Conservation (phyloP, 2,329 filamentous ascomycete genomes). For the Calonectria fujianensis region DNA sequence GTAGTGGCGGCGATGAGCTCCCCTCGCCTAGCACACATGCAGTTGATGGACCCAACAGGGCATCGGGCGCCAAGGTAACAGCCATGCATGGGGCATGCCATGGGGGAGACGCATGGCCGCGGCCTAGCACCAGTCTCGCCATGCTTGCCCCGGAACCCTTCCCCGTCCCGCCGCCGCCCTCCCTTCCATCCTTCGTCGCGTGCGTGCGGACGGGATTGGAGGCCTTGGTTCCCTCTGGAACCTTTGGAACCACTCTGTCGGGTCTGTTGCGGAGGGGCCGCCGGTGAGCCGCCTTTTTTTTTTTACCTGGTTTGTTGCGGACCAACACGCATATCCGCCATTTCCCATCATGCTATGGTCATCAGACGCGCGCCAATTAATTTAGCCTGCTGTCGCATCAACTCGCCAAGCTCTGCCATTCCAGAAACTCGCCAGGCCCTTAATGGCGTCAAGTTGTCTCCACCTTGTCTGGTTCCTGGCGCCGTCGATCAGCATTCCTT, state of each 20-base stretch:
- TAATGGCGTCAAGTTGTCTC: constrained; percentile 18
- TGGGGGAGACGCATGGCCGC: constrained; percentile 8
- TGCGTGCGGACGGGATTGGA: constrained; percentile 51
- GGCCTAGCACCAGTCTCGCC: not conserved
- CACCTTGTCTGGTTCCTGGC: constrained; percentile 30
- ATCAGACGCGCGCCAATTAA: constrained; percentile 28
- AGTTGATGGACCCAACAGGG: constrained; percentile 24
- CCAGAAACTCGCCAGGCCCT: constrained; percentile 28
- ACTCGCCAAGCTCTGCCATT: constrained; percentile 24
- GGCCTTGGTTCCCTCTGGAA: constrained; percentile 49
- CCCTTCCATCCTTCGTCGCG: constrained; percentile 5
- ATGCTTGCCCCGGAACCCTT: constrained; percentile 23
- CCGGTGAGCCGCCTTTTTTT: constrained; percentile 12
- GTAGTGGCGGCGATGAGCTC: constrained; percentile 18
- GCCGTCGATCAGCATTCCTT: constrained; percentile 37
- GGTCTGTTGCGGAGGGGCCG: constrained; percentile 38
- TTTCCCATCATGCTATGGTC: constrained; percentile 3
- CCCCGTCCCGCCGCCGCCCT: constrained; percentile 27
- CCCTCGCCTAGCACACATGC: constrained; percentile 20
- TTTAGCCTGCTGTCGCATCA: constrained; percentile 1
- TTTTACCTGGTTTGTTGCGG: constrained; percentile 11
- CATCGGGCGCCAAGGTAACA: constrained; percentile 19
- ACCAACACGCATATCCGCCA: constrained; percentile 11
- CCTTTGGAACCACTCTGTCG: constrained; percentile 53
- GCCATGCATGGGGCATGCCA: not conserved